Base-by-base conservation (phyloP, 106 monocot species). In the Acorus gramineus region DNA sequence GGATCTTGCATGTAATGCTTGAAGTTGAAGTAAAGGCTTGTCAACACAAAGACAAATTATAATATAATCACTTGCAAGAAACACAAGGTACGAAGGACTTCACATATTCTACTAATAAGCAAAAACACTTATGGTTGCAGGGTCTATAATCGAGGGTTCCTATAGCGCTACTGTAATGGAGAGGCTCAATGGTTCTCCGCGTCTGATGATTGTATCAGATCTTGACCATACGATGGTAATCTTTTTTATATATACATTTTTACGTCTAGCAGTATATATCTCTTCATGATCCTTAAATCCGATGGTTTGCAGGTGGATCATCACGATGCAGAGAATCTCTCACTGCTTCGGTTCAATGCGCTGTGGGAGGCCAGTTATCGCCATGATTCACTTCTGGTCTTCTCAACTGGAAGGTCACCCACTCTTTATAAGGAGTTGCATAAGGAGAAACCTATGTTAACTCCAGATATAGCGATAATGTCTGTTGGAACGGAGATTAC, bases 191-290 rank as follows among this genome's bases (percentile, higher is more conserved):
- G 81, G 66, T 28, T 53, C 92, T 46, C 75, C 92, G 0, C 84
- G 92, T 49, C 87, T 92, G 56, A 92, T 92, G 84, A 72, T 92
- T 47, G 87, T 92, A 43, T 87, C 92, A 2, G 92, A 92, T 75
- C 92, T 92, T 47, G 92, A 92, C 53, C 92, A 92, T 57, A 92
- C 92, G 4, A 92, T 92, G 92, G 92, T 92, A 79, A 28, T 28
- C 28, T 28, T 28, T 28, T 28, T 28, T 28, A 28, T 28, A 28
- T 28, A 28, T 28, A 28, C 28, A 28, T 28, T 28, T 28, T 28
- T 28, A 28, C 28, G 1, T 28, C 28, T 28, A 28, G 28, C 28
- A 28, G 28, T 28, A 28, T 28, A 28, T 28, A 28, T 28, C 0
- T 28, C 28, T 28, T 28, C 28, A 28, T 28, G 28, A 28, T 28